Percentiles rank a stretch among this genome's conserved stretches.
phyloP scores from a whole-genome alignment of 2,329 filamentous ascomycete species.

The Aciculosporium take region DNA sequence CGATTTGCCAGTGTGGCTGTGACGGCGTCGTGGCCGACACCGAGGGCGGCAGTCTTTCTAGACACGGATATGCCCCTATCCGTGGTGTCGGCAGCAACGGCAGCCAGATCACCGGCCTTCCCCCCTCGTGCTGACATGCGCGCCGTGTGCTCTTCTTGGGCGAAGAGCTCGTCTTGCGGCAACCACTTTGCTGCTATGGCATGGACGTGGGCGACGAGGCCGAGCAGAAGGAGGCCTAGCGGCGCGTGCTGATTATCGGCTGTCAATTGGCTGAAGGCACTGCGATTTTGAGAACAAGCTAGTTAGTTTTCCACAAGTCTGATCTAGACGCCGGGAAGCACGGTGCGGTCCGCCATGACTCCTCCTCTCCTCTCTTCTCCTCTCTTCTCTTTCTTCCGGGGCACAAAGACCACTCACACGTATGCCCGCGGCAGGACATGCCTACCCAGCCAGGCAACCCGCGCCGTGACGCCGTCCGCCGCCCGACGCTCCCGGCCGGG shows the following conservation, averaged over 20 bases:
- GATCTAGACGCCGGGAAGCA: no score
- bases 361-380: no score
- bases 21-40: background rate
- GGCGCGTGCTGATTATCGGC: conserved; percentile 60
- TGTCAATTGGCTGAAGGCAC: conserved; percentile 53
- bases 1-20: background rate
- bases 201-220: conserved; percentile 45
- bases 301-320: background rate
- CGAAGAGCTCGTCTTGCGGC: conserved; percentile 6
- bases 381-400: no score
- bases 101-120: background rate
- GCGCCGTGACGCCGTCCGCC: conserved; percentile 7
- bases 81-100: background rate
- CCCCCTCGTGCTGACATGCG: background rate
- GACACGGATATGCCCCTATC: conserved; percentile 19
- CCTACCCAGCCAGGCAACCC: conserved; percentile 17
- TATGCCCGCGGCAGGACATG: conserved; percentile 22
- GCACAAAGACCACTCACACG: conserved; percentile 20
- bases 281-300: conserved; percentile 12
- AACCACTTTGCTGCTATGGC: conserved; percentile 26
- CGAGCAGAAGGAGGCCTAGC: conserved; percentile 55
- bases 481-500: background rate
- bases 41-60: conserved; percentile 10
- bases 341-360: no score
- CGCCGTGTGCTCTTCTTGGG: background rate